Evolutionary conservation across 768 basidiomycete species (phyloP).

Genomic region (Termitomyces sp.): DNA sequence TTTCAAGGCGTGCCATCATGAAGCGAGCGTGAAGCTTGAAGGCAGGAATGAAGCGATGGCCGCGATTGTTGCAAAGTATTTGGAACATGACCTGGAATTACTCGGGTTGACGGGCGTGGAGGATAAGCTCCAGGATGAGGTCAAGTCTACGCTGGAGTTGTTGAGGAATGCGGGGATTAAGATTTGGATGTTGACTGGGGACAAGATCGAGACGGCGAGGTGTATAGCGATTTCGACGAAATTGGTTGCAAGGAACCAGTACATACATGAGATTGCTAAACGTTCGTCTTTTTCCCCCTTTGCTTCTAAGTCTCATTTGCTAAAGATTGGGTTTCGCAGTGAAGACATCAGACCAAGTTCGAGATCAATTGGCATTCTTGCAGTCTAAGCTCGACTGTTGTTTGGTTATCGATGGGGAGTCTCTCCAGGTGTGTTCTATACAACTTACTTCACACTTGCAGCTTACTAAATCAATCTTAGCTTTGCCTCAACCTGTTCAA

Average conservation of each 20-base stretch:
- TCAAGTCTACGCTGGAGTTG: constrained; percentile 89
- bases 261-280: constrained; percentile 95
- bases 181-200: constrained; percentile 99
- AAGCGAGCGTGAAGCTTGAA: constrained; percentile 77
- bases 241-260: constrained; percentile 92
- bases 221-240: constrained; percentile 98
- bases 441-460: not conserved
- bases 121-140: constrained; percentile 97
- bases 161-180: constrained; percentile 94
- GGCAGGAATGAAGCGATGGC: constrained; percentile 81
- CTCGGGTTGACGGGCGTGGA: constrained; percentile 97
- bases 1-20: constrained; percentile 70
- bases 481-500: constrained; percentile 89
- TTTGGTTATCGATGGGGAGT: constrained; percentile 97
- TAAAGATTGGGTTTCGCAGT: constrained; percentile 45
- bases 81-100: constrained; percentile 90
- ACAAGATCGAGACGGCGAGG: constrained; percentile 98
- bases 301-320: not conserved
- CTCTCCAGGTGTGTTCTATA: constrained; percentile 64
- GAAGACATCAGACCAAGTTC: constrained; percentile 75
- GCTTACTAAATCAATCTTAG: constrained; percentile 32
- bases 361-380: constrained; percentile 88
- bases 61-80: constrained; percentile 62
- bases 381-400: constrained; percentile 96
- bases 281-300: constrained; percentile 40